Base-by-base conservation (phyloP, 2,329 filamentous ascomycete genomes). In the Pseudogymnoascus pannorum region DNA sequence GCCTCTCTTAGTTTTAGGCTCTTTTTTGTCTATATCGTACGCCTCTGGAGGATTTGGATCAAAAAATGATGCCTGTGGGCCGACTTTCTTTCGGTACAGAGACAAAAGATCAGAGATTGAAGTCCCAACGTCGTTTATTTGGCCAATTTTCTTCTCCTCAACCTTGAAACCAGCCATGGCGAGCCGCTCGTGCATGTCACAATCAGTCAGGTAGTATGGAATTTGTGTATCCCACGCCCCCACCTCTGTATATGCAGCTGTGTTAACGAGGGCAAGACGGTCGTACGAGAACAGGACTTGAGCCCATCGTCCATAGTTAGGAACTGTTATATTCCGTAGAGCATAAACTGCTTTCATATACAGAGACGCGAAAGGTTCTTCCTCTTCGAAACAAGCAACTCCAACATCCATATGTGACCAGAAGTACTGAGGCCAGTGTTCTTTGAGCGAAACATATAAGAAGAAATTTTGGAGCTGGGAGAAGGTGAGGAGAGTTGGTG, bases 211-310 rank as follows among this genome's bases (percentile, higher is more conserved):
- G 68, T 85, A 85, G 66, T 79, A 85, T 0, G 82, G 80, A 40
- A 86, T 84, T 62, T 80, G 71, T 0, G 79, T 78, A 67, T 86
- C 83, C 80, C 82, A 86, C 0, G 76, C 80, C 18, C 82, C 77
- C 12, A 67, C 24, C 18, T 62, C 75, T 3, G 69, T 35, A 66
- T 78, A 79, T 0, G 81, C 78, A 6, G 70, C 73, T 9, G 78
- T 79, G 66, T 86, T 85, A 42, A 85, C 80, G 1, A 85, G 73
- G 1, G 81, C 76, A 2, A 86, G 74, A 64, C 81, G 79, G 68
- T 86, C 82, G 71, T 84, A 85, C 11, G 79, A 75, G 68, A 84
- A 85, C 70, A 83, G 82, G n/a, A 77, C 75, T 58, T 78, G 70
- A 0, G 73, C 81, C 82, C 82, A 85, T 59, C 57, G 61, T 38